phyloP scores from a whole-genome alignment of 768 basidiomycete species.

The Lactifluus pinguis region DNA sequence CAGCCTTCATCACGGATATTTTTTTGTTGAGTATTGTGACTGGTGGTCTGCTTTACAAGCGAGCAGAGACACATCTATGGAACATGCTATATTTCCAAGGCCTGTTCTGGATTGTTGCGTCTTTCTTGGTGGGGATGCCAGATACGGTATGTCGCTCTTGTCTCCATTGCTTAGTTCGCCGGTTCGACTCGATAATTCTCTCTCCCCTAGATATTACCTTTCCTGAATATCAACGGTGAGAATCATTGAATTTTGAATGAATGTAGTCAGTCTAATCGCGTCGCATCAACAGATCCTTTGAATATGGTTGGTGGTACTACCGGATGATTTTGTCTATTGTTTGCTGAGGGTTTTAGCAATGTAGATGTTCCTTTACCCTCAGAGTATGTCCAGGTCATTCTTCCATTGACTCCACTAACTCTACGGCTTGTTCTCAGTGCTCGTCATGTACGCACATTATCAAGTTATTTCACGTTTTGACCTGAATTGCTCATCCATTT shows the following conservation, averaged over 20 bases:
- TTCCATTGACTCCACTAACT: not conserved
- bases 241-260: not conserved
- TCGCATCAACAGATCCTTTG: conserved; percentile 3
- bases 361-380: conserved; percentile 18
- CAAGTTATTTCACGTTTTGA: not conserved
- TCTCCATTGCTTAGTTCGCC: no score
- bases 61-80: no score
- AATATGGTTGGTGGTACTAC: conserved; percentile 6
- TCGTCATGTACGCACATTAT: conserved; percentile 4
- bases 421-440: not conserved
- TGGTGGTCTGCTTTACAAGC: no score
- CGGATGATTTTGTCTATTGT: not conserved
- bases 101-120: no score
- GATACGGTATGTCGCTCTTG: no score
- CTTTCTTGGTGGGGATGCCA: no score
- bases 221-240: no score
- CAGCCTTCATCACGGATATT: no score
- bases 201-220: no score
- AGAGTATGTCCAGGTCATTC: conserved; percentile 2
- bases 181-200: not conserved
- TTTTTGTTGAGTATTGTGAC: no score
- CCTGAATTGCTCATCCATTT: no score
- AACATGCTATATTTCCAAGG: no score
- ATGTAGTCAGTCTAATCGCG: not conserved
- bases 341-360: not conserved